phyloP scores from a whole-genome alignment of 2,329 filamentous ascomycete species.

The Scortechinia acanthostroma region DNA sequence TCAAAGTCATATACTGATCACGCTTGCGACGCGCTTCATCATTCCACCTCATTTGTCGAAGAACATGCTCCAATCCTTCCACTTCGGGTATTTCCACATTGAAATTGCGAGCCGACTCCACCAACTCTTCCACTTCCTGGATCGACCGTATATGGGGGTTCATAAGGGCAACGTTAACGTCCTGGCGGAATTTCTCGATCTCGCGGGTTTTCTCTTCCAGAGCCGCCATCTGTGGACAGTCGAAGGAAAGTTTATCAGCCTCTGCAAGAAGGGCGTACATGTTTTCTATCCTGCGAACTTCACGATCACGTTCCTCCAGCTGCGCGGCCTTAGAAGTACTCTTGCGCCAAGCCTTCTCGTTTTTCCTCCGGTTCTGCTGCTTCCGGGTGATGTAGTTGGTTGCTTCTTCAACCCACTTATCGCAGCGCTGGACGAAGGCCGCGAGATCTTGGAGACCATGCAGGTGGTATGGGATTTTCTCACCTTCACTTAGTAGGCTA shows the following conservation, averaged over 20 bases:
- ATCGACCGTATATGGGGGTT: slow-evolving; percentile 57
- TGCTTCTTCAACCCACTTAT: slow-evolving; percentile 96
- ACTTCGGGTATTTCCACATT: slow-evolving; percentile 88
- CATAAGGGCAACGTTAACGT: slow-evolving; percentile 64
- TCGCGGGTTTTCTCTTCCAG: slow-evolving; percentile 78
- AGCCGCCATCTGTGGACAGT: slow-evolving; percentile 82
- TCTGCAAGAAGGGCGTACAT: slow-evolving; percentile 77
- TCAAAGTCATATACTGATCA: slow-evolving; percentile 61
- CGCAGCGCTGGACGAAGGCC: slow-evolving; percentile 89
- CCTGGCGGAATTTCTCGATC: slow-evolving; percentile 77
- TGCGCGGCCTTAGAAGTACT: slow-evolving; percentile 71
- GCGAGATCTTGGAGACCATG: slow-evolving; percentile 74
- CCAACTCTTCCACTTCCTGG: slow-evolving; percentile 76
- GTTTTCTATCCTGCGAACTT: slow-evolving; percentile 81
- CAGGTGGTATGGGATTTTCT: slow-evolving; percentile 88
- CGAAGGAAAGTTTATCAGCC: slow-evolving; percentile 82
- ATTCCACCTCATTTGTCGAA: slow-evolving; percentile 85
- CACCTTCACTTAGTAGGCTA: slow-evolving; percentile 80
- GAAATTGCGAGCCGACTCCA: slow-evolving; percentile 83
- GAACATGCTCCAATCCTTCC: slow-evolving; percentile 70
- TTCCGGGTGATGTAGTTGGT: slow-evolving; percentile 94
- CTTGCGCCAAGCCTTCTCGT: slow-evolving; percentile 78
- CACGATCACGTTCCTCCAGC: slow-evolving; percentile 74
- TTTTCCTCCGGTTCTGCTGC: slow-evolving; percentile 93
- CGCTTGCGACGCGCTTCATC: slow-evolving; percentile 64